phyloP scores from a whole-genome alignment of 768 basidiomycete genomes.

The Tylopilus vinaceipallidus region DNA sequence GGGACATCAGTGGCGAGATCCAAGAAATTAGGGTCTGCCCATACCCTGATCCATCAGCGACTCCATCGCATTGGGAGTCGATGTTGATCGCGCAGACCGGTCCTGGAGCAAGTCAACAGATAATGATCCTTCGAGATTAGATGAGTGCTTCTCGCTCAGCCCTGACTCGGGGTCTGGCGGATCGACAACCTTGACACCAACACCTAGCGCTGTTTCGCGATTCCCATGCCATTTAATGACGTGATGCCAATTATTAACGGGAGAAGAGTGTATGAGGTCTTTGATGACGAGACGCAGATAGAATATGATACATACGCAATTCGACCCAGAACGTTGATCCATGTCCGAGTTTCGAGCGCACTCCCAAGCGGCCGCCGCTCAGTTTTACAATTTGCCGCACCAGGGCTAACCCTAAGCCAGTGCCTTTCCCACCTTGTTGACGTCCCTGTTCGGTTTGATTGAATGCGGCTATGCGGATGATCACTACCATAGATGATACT shows the following conservation, averaged over 20 bases:
- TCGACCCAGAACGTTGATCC: constrained; percentile 93
- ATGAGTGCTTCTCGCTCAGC: constrained; percentile 17
- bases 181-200: constrained; percentile 53
- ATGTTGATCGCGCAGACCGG: constrained; percentile 6
- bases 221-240: constrained; percentile 5
- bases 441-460: constrained; percentile 78
- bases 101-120: constrained; percentile 25
- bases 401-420: constrained; percentile 73
- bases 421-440: constrained; percentile 71
- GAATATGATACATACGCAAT: constrained; percentile 42
- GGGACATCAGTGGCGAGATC: background rate
- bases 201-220: constrained; percentile 50
- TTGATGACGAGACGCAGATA: constrained; percentile 12
- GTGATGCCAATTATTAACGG: constrained; percentile 6
- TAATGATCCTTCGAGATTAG: constrained; percentile 27
- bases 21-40: background rate
- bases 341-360: constrained; percentile 56
- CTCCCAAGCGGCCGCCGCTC: constrained; percentile 70
- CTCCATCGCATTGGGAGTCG: constrained; percentile 47
- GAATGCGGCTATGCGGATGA: constrained; percentile 53
- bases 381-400: constrained; percentile 78
- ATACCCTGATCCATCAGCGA: constrained; percentile 65
- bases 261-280: constrained; percentile 9
- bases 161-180: constrained; percentile 25
- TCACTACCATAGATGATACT: background rate